Percentiles rank a stretch among this genome's conserved stretches.
Evolutionary conservation across 352 stramenopile genomes (phyloP).

Genomic region (Phytophthora pini): DNA sequence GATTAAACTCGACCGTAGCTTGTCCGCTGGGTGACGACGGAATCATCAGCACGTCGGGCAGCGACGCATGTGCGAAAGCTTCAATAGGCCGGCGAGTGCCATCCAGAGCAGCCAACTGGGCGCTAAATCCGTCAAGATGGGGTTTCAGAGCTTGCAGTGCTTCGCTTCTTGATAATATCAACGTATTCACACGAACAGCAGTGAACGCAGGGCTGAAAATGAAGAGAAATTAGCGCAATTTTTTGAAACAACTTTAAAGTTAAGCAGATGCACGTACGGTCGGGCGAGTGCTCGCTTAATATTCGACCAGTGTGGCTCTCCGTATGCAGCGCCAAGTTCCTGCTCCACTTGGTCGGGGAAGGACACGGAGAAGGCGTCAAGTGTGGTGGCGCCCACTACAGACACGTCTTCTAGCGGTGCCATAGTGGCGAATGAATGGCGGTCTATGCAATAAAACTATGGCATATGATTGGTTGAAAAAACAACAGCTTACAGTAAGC

Average conservation of each 20-base stretch:
- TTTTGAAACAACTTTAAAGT: neutral
- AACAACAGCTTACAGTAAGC: constrained; percentile 5
- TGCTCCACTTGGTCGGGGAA: constrained; percentile 76
- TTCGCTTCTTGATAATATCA: constrained; percentile 61
- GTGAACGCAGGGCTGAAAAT: constrained; percentile 66
- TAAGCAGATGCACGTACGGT: constrained; percentile 20
- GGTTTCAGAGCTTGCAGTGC: constrained; percentile 52
- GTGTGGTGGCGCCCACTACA: constrained; percentile 79
- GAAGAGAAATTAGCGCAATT: constrained; percentile 8
- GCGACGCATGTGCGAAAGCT: constrained; percentile 44
- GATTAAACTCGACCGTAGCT: constrained; percentile 25
- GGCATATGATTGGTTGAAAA: constrained; percentile 16
- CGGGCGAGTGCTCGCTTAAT: constrained; percentile 79
- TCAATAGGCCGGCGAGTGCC: constrained; percentile 41
- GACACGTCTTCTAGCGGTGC: constrained; percentile 87
- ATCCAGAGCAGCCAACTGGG: constrained; percentile 45
- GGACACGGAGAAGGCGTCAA: constrained; percentile 72
- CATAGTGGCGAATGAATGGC: constrained; percentile 30
- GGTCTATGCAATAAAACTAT: constrained; percentile 6
- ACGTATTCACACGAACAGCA: constrained; percentile 81
- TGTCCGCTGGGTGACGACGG: constrained; percentile 51
- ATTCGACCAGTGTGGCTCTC: constrained; percentile 61
- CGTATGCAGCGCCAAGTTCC: constrained; percentile 68
- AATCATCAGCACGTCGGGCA: constrained; percentile 76
- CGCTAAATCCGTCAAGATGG: constrained; percentile 66